Evolutionary conservation across 2,329 filamentous ascomycete genomes (phyloP).

Genomic region (Claviceps paspali): DNA sequence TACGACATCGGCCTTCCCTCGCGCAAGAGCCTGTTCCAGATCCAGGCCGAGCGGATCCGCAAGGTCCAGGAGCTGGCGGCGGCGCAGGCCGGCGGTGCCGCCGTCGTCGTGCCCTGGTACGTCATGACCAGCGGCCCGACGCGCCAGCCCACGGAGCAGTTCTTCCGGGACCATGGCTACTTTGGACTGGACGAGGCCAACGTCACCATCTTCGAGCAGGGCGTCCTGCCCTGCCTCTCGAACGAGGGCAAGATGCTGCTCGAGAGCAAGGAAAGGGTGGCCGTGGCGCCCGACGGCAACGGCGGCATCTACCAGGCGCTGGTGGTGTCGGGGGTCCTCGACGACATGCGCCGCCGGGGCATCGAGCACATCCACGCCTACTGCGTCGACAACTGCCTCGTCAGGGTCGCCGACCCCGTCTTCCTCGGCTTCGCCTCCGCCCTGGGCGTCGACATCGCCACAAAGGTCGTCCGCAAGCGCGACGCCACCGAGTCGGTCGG

Average conservation of each 20-base stretch:
- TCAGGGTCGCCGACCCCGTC: conserved; percentile 90
- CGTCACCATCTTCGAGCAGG: conserved; percentile 89
- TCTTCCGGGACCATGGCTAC: conserved; percentile 79
- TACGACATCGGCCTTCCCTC: conserved; percentile 92
- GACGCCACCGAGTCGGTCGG: conserved; percentile 92
- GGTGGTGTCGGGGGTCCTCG: conserved; percentile 61
- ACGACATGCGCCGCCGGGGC: conserved; percentile 77
- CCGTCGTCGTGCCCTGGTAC: conserved; percentile 80
- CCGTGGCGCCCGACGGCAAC: conserved; percentile 93
- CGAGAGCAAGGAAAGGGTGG: conserved; percentile 78
- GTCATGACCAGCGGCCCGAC: conserved; percentile 98
- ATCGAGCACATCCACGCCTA: conserved; percentile 94
- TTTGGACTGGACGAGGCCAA: conserved; percentile 81
- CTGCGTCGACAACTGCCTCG: conserved; percentile 98
- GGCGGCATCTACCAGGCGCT: conserved; percentile 93
- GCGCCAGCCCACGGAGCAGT: conserved; percentile 77
- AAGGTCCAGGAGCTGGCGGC: conserved; percentile 72
- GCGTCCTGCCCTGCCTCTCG: conserved; percentile 88
- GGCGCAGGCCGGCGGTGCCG: conserved; percentile 42
- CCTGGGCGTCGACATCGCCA: conserved; percentile 85
- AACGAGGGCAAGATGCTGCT: conserved; percentile 96
- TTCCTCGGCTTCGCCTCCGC: conserved; percentile 89
- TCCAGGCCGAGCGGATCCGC: conserved; percentile 86
- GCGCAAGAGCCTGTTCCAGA: conserved; percentile 89
- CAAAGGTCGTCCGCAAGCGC: conserved; percentile 98